Evolutionary conservation across 495 filamentous ascomycete species (phyloP).

Genomic region (Trichoderma asperelloides): DNA sequence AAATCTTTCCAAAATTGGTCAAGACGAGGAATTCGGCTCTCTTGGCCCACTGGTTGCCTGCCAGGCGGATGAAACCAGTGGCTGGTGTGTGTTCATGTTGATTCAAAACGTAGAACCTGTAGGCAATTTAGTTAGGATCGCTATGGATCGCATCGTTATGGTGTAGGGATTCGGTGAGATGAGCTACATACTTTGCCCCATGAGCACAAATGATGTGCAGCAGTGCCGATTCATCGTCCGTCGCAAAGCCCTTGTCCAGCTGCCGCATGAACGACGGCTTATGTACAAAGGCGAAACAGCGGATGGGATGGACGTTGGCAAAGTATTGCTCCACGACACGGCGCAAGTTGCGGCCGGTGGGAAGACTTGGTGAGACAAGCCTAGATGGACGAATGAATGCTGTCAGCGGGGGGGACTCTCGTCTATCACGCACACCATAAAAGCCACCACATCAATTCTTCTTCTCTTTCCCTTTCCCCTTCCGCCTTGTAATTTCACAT

Average conservation of each 20-base stretch:
- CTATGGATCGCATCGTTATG: not conserved
- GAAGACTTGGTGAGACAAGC: constrained; percentile 15
- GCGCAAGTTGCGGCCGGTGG: constrained; percentile 17
- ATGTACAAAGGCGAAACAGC: constrained; percentile 31
- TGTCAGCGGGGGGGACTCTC: not conserved
- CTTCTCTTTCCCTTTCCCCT: not conserved
- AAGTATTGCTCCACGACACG: constrained; percentile 29
- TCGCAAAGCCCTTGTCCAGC: constrained; percentile 19
- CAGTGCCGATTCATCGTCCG: constrained; percentile 18
- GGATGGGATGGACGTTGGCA: constrained; percentile 28
- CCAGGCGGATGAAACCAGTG: constrained; percentile 15
- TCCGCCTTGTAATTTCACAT: not conserved
- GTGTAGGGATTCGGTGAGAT: not conserved
- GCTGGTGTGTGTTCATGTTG: constrained; percentile 8
- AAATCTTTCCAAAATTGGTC: constrained; percentile 25
- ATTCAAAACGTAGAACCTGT: constrained; percentile 8
- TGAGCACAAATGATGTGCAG: constrained; percentile 29
- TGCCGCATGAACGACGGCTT: constrained; percentile 26
- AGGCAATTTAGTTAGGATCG: not conserved
- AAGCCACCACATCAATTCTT: not conserved
- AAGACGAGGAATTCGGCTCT: constrained; percentile 22
- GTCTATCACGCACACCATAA: not conserved
- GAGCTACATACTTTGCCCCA: constrained; percentile 26
- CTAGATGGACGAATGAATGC: not conserved
- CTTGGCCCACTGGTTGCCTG: constrained; percentile 26